phyloP scores from a whole-genome alignment of 2,329 filamentous ascomycete species.

The Tolypocladium guangdongense region DNA sequence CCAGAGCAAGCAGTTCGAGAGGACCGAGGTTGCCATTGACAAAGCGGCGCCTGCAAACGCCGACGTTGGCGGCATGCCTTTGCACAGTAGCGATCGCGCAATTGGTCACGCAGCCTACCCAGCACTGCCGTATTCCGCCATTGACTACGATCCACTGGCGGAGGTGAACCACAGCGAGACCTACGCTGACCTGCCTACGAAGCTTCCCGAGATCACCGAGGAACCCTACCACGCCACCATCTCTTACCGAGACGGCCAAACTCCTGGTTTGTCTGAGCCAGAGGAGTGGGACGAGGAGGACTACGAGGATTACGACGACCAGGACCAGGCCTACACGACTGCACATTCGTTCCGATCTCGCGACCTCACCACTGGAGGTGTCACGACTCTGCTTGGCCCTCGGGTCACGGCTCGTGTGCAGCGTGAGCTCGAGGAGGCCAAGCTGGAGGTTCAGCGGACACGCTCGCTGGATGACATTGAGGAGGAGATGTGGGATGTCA shows the following conservation, averaged over 20 bases:
- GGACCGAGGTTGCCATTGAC: conserved; percentile 7
- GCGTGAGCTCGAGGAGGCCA: conserved; percentile 60
- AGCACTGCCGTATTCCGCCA: conserved; percentile 14
- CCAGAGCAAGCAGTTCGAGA: conserved; percentile 31
- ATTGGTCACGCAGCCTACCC: conserved; percentile 14
- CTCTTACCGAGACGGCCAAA: conserved; percentile 12
- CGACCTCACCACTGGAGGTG: conserved; percentile 40
- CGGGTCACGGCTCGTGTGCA: conserved; percentile 56
- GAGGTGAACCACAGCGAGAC: conserved; percentile 13
- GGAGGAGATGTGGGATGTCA: conserved; percentile 86
- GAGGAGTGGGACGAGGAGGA: conserved; percentile 75
- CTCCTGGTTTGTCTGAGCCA: conserved; percentile 24
- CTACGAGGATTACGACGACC: conserved; percentile 53
- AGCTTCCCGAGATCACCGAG: conserved; percentile 20
- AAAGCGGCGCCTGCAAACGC: background rate
- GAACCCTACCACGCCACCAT: conserved; percentile 14
- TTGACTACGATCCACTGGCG: conserved; percentile 13
- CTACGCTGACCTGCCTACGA: conserved; percentile 12
- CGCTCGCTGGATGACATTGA: conserved; percentile 65
- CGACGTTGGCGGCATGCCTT: conserved; percentile 6
- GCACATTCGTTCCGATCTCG: conserved; percentile 67
- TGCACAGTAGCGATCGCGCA: conserved; percentile 7
- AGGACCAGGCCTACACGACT: conserved; percentile 61
- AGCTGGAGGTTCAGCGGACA: conserved; percentile 56
- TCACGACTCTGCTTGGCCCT: conserved; percentile 57